phyloP scores from a whole-genome alignment of 345 rosid genomes.

The Lepidium africanum region DNA sequence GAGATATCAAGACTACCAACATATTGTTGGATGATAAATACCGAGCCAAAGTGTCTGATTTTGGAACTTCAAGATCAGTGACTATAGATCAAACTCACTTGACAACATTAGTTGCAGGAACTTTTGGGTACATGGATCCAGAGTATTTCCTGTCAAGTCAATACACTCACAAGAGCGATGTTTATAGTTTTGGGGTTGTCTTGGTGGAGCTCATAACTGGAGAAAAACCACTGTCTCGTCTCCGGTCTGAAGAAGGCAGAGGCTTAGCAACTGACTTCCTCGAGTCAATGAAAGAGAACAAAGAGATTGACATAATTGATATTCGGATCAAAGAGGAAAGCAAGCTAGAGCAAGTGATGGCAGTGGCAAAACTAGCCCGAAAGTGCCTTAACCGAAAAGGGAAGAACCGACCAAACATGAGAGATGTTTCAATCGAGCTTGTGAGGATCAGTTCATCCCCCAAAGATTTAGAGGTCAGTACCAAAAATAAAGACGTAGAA shows the following conservation, averaged over 20 bases:
- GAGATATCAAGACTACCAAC: conserved; percentile 23
- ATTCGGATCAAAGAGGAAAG: neutral
- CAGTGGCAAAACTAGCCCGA: conserved; percentile 23
- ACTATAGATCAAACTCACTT: conserved; percentile 16
- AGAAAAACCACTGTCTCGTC: conserved; percentile 13
- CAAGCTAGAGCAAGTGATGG: conserved; percentile 3
- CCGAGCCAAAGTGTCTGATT: conserved; percentile 11
- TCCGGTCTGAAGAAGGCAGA: conserved; percentile 24
- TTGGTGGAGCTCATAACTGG: conserved; percentile 38
- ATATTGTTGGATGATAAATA: conserved; percentile 13
- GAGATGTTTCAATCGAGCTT: conserved; percentile 25
- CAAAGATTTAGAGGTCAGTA: neutral
- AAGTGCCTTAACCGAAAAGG: conserved; percentile 30
- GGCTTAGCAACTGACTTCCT: conserved; percentile 28
- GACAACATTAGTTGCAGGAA: conserved; percentile 30
- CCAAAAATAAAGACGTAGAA: neutral
- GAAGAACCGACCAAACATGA: conserved; percentile 35
- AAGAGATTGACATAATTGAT: conserved; percentile 24
- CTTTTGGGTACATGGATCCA: conserved; percentile 36
- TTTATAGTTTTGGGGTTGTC: conserved; percentile 44
- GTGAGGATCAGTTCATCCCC: conserved; percentile 11
- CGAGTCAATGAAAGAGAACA: conserved; percentile 16
- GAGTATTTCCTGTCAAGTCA: conserved; percentile 29
- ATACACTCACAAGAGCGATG: conserved; percentile 39
- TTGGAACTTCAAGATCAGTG: conserved; percentile 24